Evolutionary conservation across 345 rosid species (phyloP).

Genomic region (Populus pruinosa): DNA sequence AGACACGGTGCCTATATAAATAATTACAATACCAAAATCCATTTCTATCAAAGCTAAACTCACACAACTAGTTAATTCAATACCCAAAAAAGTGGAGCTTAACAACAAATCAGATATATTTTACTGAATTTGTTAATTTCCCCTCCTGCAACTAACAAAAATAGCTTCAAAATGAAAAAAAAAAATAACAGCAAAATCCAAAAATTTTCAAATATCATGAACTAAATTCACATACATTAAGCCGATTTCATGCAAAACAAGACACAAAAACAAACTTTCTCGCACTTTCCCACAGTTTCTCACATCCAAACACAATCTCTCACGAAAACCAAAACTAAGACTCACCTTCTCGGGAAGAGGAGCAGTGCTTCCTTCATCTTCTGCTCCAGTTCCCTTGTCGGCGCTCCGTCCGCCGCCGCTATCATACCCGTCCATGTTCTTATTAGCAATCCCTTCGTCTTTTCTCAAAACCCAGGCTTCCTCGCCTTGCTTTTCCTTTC

Average conservation of each 20-base stretch:
- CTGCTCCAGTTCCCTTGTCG: constrained; percentile 55
- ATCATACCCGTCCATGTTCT: constrained; percentile 64
- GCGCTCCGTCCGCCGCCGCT: constrained; percentile 77
- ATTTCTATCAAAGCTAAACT: not conserved
- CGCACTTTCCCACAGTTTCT: not conserved
- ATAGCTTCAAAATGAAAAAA: not conserved
- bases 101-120: not conserved
- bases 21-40: not conserved
- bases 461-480: constrained; percentile 20
- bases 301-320: not conserved
- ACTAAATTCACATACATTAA: not conserved
- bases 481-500: constrained; percentile 2
- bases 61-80: not conserved
- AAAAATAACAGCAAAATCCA: not conserved
- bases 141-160: not conserved
- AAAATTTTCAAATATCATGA: not conserved
- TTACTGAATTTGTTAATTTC: not conserved
- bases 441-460: constrained; percentile 26
- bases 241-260: not conserved
- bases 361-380: constrained; percentile 82
- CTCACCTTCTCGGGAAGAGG: constrained; percentile 86
- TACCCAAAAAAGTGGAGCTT: too few relatives aligned
- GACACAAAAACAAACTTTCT: not conserved
- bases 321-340: not conserved
- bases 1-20: not conserved